These are phyloP conservation scores for Hordeum pubiflorum DNA, from an alignment of 202 grass and related monocot genomes.

Conservation along the genomic window DNA sequence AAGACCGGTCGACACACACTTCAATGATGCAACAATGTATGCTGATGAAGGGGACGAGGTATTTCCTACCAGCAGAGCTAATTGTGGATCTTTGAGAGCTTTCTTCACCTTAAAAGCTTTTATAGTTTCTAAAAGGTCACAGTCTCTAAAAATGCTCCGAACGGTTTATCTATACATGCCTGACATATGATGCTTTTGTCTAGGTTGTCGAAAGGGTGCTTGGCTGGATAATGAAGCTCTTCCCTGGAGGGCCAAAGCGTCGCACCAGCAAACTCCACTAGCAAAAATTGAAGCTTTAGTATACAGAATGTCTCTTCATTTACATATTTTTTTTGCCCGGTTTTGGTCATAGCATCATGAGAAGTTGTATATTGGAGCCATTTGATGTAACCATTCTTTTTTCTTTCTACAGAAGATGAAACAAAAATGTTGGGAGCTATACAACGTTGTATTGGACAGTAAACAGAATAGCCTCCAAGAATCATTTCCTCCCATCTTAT, in stretches of 20 bases:
- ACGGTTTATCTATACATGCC: neutral
- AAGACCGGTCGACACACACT: slow-evolving; percentile 45
- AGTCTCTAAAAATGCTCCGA: neutral
- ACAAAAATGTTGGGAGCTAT: slow-evolving; percentile 23
- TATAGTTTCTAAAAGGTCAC: neutral
- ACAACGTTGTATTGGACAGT: slow-evolving; percentile 27
- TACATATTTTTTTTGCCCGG: slow-evolving; percentile 36
- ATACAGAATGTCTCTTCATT: slow-evolving; percentile 35
- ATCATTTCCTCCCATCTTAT: neutral
- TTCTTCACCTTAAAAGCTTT: neutral
- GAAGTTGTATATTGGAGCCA: slow-evolving; percentile 45
- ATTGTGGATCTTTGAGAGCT: neutral
- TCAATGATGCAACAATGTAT: slow-evolving; percentile 75
- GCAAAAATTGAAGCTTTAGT: slow-evolving; percentile 38
- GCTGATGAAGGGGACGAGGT: slow-evolving; percentile 99
- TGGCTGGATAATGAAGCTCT: slow-evolving; percentile 99
- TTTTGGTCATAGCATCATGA: slow-evolving; percentile 45
- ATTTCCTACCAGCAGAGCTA: neutral
- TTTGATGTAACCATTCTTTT: slow-evolving; percentile 53
- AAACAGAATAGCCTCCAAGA: slow-evolving; percentile 13
- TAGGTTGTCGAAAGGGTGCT: slow-evolving; percentile 90
- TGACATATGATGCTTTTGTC: slow-evolving; percentile 7
- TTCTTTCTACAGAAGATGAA: slow-evolving; percentile 39
- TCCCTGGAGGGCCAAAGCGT: slow-evolving; percentile 84
- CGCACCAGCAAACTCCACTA: slow-evolving; percentile 90